phyloP scores from a whole-genome alignment of 345 rosid species.

The Erodium maritimum region DNA sequence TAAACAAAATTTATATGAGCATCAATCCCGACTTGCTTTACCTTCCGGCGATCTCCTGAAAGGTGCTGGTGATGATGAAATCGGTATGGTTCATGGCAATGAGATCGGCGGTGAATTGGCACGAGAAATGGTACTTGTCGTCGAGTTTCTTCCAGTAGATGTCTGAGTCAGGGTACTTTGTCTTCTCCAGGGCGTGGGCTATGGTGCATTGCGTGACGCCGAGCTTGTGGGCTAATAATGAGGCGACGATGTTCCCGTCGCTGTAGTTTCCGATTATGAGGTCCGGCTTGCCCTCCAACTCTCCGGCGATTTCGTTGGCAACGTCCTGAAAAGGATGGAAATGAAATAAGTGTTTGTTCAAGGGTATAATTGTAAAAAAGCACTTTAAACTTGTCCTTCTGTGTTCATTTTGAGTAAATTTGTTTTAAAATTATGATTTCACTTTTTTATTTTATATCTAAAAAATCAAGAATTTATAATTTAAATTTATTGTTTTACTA shows the following conservation, averaged over 20 bases:
- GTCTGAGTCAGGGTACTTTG: slow-evolving; percentile 90
- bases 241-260: slow-evolving; percentile 45
- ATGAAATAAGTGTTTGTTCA: too few species aligned
- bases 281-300: slow-evolving; percentile 45
- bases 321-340: too few species aligned
- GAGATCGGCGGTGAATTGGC: slow-evolving; percentile 95
- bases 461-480: too few species aligned
- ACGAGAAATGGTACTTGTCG: slow-evolving; percentile 88
- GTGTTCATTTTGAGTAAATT: too few species aligned
- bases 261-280: slow-evolving; percentile 43
- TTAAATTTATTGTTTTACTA: too few species aligned
- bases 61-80: slow-evolving; percentile 96
- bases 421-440: not conserved
- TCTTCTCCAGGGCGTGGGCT: slow-evolving; percentile 95
- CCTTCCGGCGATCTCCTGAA: slow-evolving; percentile 99
- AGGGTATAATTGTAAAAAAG: too few species aligned
- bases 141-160: slow-evolving; percentile 92
- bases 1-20: too few species aligned
- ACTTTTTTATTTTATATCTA: too few species aligned
- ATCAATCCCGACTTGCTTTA: too few species aligned
- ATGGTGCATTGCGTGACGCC: slow-evolving; percentile 85
- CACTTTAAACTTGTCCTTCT: too few species aligned
- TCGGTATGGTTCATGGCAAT: slow-evolving; percentile 96
- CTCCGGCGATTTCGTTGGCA: slow-evolving; percentile 33
- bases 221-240: slow-evolving; percentile 36